These are phyloP conservation scores for Xerocomellus amylosporus DNA, from an alignment of 768 basidiomycete genomes.

Conservation along the genomic window DNA sequence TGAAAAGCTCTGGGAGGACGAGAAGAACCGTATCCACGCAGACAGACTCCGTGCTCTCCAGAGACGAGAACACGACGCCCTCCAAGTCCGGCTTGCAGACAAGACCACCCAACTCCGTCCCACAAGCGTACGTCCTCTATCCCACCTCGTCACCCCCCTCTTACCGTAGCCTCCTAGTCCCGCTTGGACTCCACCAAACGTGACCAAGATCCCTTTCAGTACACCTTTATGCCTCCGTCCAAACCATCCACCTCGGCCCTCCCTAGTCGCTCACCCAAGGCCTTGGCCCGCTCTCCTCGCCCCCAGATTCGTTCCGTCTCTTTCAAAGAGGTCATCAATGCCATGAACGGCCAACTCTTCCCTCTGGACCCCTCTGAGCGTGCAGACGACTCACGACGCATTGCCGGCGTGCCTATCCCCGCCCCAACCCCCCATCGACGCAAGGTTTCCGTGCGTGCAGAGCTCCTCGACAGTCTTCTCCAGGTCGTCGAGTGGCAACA, in stretches of 20 bases:
- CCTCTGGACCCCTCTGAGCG: constrained; percentile 37
- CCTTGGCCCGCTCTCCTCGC: constrained; percentile 5
- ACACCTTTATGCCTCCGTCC: constrained; percentile 31
- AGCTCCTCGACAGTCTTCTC: constrained; percentile 45
- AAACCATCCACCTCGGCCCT: constrained; percentile 19
- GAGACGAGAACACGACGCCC: constrained; percentile 29
- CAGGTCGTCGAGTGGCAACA: constrained; percentile 42
- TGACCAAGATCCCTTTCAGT: constrained; percentile 32
- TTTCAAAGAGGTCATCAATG: constrained; percentile 54
- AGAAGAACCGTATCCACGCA: constrained; percentile 42
- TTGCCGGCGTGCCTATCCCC: constrained; percentile 24
- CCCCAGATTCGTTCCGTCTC: constrained; percentile 39
- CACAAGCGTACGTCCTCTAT: constrained; percentile 20
- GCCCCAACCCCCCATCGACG: constrained; percentile 15
- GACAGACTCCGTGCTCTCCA: constrained; percentile 36
- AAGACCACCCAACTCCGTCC: constrained; percentile 8
- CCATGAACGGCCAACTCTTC: constrained; percentile 61
- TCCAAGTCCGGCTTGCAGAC: constrained; percentile 24
- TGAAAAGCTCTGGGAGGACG: constrained; percentile 48
- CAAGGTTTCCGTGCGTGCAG: constrained; percentile 25
- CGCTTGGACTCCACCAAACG: constrained; percentile 14
- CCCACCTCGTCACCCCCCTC: background rate
- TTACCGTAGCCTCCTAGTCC: constrained; percentile 15
- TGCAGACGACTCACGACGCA: constrained; percentile 31
- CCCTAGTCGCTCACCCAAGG: constrained; percentile 20